These are phyloP conservation scores for Pyricularia pennisetigena DNA, from an alignment of 2,329 filamentous ascomycete genomes.

Conservation along the genomic window DNA sequence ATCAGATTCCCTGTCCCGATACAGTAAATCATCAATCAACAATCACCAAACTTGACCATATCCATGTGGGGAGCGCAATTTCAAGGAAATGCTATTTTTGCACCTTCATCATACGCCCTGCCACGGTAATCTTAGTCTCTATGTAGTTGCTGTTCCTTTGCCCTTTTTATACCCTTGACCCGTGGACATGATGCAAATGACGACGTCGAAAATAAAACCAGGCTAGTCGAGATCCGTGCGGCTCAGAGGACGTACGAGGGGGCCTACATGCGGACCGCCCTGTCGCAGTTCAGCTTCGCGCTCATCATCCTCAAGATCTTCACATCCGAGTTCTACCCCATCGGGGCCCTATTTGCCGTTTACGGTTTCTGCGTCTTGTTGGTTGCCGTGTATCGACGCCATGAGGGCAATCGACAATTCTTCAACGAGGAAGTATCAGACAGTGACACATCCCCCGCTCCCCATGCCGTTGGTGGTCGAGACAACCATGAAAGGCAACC, in stretches of 20 bases:
- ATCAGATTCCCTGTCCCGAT: not conserved
- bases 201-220: conserved; percentile 15
- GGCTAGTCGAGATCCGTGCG: conserved; percentile 85
- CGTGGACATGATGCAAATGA: not conserved
- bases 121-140: not conserved
- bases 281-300: conserved; percentile 91
- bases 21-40: not conserved
- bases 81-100: not conserved
- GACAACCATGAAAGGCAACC: not conserved
- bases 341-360: conserved; percentile 89
- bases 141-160: not conserved
- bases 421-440: conserved; percentile 48
- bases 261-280: conserved; percentile 87
- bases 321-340: conserved; percentile 90
- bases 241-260: conserved; percentile 96
- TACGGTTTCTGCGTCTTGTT: conserved; percentile 80
- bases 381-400: conserved; percentile 75
- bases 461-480: not conserved
- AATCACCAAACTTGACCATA: not conserved
- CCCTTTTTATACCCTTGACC: not conserved
- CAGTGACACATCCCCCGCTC: not conserved
- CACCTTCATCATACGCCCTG: not conserved
- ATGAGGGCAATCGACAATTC: conserved; percentile 90
- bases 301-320: conserved; percentile 95
- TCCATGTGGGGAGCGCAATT: not conserved